These are phyloP conservation scores for Penicillium sp. DNA, from an alignment of 2,329 filamentous ascomycete genomes.

Conservation along the genomic window DNA sequence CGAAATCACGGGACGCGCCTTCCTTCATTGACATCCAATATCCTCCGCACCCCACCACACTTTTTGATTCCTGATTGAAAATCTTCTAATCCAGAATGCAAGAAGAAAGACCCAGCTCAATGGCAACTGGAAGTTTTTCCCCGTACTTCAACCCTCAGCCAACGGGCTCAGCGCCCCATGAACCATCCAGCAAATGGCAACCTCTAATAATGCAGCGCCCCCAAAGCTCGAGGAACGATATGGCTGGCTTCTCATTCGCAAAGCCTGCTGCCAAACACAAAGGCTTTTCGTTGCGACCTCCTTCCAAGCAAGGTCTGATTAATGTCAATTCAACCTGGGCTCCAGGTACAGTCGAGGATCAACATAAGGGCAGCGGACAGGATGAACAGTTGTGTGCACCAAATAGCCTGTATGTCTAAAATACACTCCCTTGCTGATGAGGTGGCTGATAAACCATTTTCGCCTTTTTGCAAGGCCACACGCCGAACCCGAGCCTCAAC, in stretches of 20 bases:
- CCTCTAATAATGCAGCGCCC: conserved; percentile 34
- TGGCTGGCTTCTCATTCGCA: conserved; percentile 33
- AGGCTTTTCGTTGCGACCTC: conserved; percentile 22
- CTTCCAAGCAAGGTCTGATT: conserved; percentile 8
- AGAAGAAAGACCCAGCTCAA: background rate
- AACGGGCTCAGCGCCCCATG: background rate
- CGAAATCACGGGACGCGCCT: conserved; percentile 1
- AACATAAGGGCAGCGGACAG: background rate
- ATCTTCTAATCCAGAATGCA: background rate
- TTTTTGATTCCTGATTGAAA: background rate
- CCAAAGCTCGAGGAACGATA: conserved; percentile 29
- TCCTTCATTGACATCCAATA: background rate
- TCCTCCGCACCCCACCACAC: background rate
- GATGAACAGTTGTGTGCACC: background rate
- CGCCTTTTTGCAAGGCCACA: background rate
- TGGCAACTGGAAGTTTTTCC: background rate
- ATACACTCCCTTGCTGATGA: background rate
- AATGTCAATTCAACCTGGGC: background rate
- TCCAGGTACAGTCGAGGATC: background rate
- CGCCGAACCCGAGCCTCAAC: background rate
- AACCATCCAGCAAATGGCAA: background rate
- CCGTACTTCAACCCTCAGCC: background rate
- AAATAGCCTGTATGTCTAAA: background rate
- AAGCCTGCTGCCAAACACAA: conserved; percentile 29
- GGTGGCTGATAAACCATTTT: background rate